Conservation (phyloP, 495 filamentous ascomycete genomes). For the Astrothelium subdiscretum region DNA sequence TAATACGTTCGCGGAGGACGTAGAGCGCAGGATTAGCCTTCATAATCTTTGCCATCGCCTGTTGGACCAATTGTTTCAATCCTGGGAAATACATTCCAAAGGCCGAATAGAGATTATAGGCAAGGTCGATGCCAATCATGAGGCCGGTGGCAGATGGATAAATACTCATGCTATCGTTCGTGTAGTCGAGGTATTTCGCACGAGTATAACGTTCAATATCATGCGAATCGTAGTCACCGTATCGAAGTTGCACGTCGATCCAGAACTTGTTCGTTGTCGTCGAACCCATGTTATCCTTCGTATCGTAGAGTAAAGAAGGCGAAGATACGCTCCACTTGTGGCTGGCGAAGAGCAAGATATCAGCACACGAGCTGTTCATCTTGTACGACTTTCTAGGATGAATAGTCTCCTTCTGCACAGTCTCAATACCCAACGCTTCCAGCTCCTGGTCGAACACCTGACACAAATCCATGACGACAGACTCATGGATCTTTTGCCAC, state of each 20-base stretch:
- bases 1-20: constrained; percentile 92
- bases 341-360: constrained; percentile 93
- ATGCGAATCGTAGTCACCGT: constrained; percentile 98
- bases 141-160: constrained; percentile 96
- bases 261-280: constrained; percentile 99
- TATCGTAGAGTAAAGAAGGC: constrained; percentile 88
- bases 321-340: constrained; percentile 98
- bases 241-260: constrained; percentile 95
- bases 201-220: constrained; percentile 97
- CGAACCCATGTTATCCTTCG: constrained; percentile 88
- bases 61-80: constrained; percentile 88
- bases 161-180: constrained; percentile 96
- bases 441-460: constrained; percentile 99
- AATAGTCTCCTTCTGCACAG: constrained; percentile 98
- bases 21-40: constrained; percentile 97
- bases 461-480: constrained; percentile 97
- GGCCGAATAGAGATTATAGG: constrained; percentile 96
- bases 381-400: constrained; percentile 99
- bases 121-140: constrained; percentile 97
- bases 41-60: constrained; percentile 99
- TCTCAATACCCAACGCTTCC: constrained; percentile 92
- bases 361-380: constrained; percentile 99
- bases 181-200: constrained; percentile 98
- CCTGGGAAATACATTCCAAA: constrained; percentile 99
- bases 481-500: constrained; percentile 99